A percentile compares a stretch with the other conserved stretches of the same genome.
phyloP scores from a whole-genome alignment of 768 basidiomycete species.

The Psilocybe sp. region DNA sequence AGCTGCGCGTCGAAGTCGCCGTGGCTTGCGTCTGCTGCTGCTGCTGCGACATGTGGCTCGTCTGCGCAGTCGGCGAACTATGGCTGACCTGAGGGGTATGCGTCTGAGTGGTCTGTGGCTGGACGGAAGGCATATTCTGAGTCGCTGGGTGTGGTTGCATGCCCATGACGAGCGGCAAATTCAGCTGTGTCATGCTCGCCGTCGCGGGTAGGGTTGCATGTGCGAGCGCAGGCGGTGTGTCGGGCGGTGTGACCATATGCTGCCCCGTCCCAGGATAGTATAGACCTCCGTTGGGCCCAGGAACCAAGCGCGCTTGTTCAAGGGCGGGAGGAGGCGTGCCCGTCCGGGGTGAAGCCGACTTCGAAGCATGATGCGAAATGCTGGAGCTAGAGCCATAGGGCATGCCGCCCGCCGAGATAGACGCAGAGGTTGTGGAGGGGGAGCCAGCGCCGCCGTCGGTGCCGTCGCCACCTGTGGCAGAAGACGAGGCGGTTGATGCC shows the following conservation, averaged over 20 bases:
- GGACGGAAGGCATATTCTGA: constrained; percentile 34
- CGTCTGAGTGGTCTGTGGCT: constrained; percentile 21
- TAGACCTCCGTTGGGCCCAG: constrained; percentile 28
- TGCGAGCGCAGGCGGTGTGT: constrained; percentile 53
- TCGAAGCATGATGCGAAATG: no score
- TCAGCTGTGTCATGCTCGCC: constrained; percentile 19
- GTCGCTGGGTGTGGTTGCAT: constrained; percentile 37
- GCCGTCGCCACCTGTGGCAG: not conserved
- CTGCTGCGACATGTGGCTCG: no score
- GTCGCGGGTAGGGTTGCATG: constrained; percentile 48
- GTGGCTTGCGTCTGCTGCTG: no score
- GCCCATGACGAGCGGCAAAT: constrained; percentile 29
- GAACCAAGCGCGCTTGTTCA: no score
- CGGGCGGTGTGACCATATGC: constrained; percentile 35
- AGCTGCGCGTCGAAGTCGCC: no score
- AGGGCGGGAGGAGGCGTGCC: no score
- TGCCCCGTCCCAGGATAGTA: constrained; percentile 48
- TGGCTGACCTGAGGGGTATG: constrained; percentile 3
- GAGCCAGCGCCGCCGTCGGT: constrained; percentile 7
- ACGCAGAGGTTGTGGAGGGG: constrained; percentile 7
- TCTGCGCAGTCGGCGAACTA: no score
- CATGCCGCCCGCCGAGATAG: constrained; percentile 11
- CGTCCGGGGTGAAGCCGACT: no score
- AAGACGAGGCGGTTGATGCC: constrained; percentile 16
- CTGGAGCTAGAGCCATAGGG: no score